phyloP scores from a whole-genome alignment of 441 rosid genomes.

The Flueggea neowawraea region DNA sequence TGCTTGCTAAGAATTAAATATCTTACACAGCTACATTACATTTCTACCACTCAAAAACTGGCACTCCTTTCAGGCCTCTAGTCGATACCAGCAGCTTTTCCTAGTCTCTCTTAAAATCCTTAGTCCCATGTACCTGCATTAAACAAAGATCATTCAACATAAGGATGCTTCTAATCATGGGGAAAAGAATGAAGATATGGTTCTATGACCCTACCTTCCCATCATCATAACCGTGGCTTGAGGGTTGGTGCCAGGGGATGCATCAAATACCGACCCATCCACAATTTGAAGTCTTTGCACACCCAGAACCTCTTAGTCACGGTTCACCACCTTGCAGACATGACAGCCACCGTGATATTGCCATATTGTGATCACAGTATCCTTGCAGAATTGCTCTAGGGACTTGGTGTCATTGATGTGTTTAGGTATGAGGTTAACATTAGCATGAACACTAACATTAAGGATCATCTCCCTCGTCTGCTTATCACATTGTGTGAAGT shows the following conservation, averaged over 20 bases:
- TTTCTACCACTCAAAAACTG: no score
- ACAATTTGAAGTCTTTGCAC: conserved; percentile 69
- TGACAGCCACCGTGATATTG: conserved; percentile 97
- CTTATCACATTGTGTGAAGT: conserved; percentile 53
- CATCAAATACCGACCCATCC: conserved; percentile 74
- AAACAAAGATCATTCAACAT: not conserved
- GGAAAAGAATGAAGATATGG: not conserved
- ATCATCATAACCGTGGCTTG: conserved; percentile 95
- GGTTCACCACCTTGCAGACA: conserved; percentile 74
- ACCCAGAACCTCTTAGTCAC: conserved; percentile 58
- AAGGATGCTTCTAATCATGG: no score
- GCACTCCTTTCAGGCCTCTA: no score
- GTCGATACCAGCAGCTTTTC: conserved; percentile 42
- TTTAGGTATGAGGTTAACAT: conserved; percentile 77
- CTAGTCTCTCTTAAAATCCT: conserved; percentile 84
- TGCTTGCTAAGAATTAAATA: no score
- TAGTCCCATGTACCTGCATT: conserved; percentile 87
- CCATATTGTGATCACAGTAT: conserved; percentile 97
- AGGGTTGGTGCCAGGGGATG: conserved; percentile 97
- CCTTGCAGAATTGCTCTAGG: conserved; percentile 90
- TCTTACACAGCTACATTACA: no score
- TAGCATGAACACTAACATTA: conserved; percentile 67
- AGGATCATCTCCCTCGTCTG: conserved; percentile 59
- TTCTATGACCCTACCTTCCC: conserved; percentile 62
- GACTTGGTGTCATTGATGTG: conserved; percentile 78